phyloP scores from a whole-genome alignment of 140 eudicot species.

The Stevia rebaudiana region DNA sequence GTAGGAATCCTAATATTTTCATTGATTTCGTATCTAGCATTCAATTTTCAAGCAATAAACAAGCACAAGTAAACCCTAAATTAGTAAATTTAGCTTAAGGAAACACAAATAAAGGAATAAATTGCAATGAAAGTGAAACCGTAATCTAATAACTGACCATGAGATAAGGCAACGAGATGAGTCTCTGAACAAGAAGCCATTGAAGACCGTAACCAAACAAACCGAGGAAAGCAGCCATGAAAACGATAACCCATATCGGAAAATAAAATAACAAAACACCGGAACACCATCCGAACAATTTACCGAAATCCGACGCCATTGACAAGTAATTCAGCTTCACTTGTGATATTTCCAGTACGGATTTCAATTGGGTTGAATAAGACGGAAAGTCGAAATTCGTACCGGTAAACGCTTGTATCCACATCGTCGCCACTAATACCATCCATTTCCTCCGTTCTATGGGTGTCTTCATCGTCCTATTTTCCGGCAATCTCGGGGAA shows the following conservation, averaged over 20 bases:
- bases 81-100: background rate
- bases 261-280: conserved; percentile 45
- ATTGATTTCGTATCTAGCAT: background rate
- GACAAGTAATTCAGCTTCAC: conserved; percentile 55
- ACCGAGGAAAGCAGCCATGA: conserved; percentile 59
- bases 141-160: conserved; percentile 34
- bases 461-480: background rate
- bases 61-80: conserved; percentile 7
- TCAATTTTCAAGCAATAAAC: background rate
- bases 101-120: background rate
- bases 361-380: conserved; percentile 57
- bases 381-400: conserved; percentile 73
- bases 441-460: conserved; percentile 48
- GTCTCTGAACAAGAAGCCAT: conserved; percentile 52
- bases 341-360: conserved; percentile 43
- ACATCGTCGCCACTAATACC: conserved; percentile 46
- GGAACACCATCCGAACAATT: conserved; percentile 71
- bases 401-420: conserved; percentile 70
- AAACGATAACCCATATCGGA: conserved; percentile 49
- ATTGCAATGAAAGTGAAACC: background rate
- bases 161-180: conserved; percentile 51
- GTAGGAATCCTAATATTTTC: background rate
- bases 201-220: conserved; percentile 65
- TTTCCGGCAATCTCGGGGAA: conserved; percentile 7
- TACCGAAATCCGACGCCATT: conserved; percentile 66